Conservation (phyloP, 768 basidiomycete species). For the Hygrocybe punicea region DNA sequence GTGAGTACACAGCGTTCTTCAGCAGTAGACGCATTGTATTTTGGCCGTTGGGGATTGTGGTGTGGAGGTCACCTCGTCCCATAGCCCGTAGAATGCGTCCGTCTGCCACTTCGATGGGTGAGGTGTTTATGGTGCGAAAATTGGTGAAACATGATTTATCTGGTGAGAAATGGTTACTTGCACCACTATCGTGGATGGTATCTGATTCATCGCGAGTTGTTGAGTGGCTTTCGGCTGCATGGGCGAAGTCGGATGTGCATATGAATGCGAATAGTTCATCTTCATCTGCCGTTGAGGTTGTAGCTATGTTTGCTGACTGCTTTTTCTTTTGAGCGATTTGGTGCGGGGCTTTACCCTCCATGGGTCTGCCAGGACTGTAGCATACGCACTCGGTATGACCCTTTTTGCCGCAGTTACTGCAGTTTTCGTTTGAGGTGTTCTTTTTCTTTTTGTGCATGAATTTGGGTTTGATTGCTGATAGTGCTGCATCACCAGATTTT, state of each 20-base stretch:
- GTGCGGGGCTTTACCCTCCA: background rate
- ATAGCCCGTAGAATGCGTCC: conserved; percentile 24
- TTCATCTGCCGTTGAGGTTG: background rate
- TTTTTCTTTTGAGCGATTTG: background rate
- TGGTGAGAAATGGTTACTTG: conserved; percentile 34
- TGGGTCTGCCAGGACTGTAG: background rate
- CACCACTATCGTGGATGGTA: conserved; percentile 31
- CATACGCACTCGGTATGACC: background rate
- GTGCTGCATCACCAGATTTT: background rate
- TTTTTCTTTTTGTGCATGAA: background rate
- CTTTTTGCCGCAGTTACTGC: background rate
- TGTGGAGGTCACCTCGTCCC: conserved; percentile 27
- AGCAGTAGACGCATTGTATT: conserved; percentile 20
- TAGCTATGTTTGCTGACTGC: background rate
- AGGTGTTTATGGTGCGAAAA: conserved; percentile 16
- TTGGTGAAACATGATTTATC: conserved; percentile 25
- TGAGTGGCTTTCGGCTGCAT: background rate
- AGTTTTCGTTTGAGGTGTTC: background rate
- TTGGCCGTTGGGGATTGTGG: conserved; percentile 19
- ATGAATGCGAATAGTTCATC: conserved; percentile 8
- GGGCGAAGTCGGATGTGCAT: background rate
- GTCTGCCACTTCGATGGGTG: conserved; percentile 28
- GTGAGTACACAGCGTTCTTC: conserved; percentile 24
- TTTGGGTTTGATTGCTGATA: background rate
- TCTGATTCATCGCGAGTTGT: background rate